Percentiles rank a stretch among this genome's conserved stretches.
These are phyloP conservation scores for Leishmania tropica DNA, from an alignment of 208 protist genomes.

Conservation along the genomic window DNA sequence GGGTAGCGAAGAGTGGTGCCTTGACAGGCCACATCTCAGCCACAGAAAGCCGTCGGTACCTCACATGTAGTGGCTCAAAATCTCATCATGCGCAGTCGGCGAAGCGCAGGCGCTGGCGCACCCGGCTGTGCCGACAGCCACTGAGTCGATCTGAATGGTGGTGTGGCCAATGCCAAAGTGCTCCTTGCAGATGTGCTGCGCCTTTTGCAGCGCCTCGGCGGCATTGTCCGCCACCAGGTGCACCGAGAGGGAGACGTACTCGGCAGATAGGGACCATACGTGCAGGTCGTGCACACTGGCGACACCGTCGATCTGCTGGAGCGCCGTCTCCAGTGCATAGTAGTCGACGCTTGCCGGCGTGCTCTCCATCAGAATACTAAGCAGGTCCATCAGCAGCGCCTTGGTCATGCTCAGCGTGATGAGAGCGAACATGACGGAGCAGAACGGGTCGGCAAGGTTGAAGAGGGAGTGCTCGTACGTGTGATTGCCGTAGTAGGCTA, in stretches of 20 bases:
- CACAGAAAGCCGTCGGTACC: neutral
- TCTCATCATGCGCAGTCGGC: constrained; percentile 5
- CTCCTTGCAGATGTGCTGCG: constrained; percentile 56
- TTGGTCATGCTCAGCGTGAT: constrained; percentile 89
- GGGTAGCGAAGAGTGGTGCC: neutral
- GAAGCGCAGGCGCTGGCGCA: constrained; percentile 36
- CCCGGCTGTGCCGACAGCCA: constrained; percentile 30
- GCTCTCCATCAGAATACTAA: constrained; percentile 91
- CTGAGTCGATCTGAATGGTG: constrained; percentile 89
- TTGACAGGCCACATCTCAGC: neutral
- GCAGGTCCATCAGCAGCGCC: constrained; percentile 59
- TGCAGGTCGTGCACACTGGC: constrained; percentile 89
- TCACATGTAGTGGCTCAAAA: neutral
- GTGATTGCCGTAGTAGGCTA: constrained; percentile 38
- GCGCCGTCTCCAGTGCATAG: constrained; percentile 39
- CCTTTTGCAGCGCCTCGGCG: constrained; percentile 50
- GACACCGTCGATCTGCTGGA: constrained; percentile 69
- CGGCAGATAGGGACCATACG: constrained; percentile 87
- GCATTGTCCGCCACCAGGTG: constrained; percentile 74
- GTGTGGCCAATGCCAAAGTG: constrained; percentile 83
- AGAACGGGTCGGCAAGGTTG: constrained; percentile 91
- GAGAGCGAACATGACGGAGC: constrained; percentile 86
- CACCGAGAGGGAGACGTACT: constrained; percentile 77
- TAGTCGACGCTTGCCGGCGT: constrained; percentile 79
- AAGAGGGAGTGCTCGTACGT: constrained; percentile 63